Percentiles rank a stretch among this genome's conserved stretches.
These are phyloP conservation scores for Omphalotus guepiniiformis DNA, from an alignment of 768 basidiomycete species.

Conservation along the genomic window DNA sequence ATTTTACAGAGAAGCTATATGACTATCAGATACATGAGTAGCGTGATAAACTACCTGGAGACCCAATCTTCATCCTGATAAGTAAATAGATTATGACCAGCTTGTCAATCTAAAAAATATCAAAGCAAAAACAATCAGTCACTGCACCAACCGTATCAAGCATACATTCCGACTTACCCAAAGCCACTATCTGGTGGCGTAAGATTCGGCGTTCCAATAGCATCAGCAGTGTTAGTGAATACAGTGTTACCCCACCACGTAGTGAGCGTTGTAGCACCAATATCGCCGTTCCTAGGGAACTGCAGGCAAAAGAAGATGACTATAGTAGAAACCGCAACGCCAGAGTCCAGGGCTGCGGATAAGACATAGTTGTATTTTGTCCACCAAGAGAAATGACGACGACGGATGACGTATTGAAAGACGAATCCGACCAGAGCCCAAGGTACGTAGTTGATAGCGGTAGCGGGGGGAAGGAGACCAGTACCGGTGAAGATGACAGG, in stretches of 20 bases:
- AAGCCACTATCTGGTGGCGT: slow-evolving; percentile 27
- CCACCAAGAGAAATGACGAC: slow-evolving; percentile 65
- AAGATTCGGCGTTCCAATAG: slow-evolving; percentile 30
- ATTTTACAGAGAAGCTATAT: no score
- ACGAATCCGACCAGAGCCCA: slow-evolving; percentile 64
- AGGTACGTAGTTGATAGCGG: slow-evolving; percentile 62
- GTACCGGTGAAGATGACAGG: slow-evolving; percentile 60
- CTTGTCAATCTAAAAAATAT: no score
- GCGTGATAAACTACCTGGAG: no score
- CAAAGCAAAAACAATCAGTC: no score
- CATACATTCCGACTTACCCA: slow-evolving; percentile 26
- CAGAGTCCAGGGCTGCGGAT: slow-evolving; percentile 52
- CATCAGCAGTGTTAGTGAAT: slow-evolving; percentile 35
- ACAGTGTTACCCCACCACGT: slow-evolving; percentile 71
- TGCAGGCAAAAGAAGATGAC: slow-evolving; percentile 53
- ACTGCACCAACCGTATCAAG: no score
- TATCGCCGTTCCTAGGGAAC: slow-evolving; percentile 57
- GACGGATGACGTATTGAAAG: slow-evolving; percentile 59
- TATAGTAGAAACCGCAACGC: slow-evolving; percentile 41
- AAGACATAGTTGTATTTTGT: slow-evolving; percentile 61
- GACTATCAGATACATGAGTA: no score
- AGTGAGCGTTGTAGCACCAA: slow-evolving; percentile 50
- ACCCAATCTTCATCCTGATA: no score
- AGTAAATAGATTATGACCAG: no score
- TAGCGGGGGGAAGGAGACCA: slow-evolving; percentile 60